Base-by-base conservation (phyloP, 106 monocot genomes). In the Narthecium ossifragum region DNA sequence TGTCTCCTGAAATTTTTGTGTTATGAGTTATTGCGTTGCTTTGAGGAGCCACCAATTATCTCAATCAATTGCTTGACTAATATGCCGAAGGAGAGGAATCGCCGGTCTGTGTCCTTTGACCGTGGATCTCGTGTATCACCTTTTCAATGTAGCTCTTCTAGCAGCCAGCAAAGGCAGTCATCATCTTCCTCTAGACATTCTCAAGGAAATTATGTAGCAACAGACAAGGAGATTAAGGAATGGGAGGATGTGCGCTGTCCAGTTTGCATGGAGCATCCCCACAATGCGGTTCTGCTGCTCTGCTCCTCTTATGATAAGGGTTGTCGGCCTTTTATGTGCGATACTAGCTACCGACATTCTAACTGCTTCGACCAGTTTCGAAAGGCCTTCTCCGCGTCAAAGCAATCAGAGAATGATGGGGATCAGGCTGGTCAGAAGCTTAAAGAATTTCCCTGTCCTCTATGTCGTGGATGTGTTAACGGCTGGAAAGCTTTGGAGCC, bases 241-340 rank as follows among this genome's bases (percentile, higher is more conserved):
- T 96, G 89, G 85, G 90, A 90, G 29, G 86, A 86, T 40, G 80
- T 75, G 10, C 71, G 80, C 0, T 94, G 94, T 38, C 76, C 96
- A 23, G 81, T 96, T 14, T 90, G 90, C 73, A 86, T 90, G 90
- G 96, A 96, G 28, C 83, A 90, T 28, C 96, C 96, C 6, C 96
- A 96, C 78, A 96, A 96, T 61, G 90, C 96, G 0, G 90, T 96
- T 34, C 84, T 96, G 11, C 96, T 96, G 24, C 43, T 57, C 13
- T 96, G 96, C 63, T 45, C 86, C 7, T 96, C 80, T 9, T 51
- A 61, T 11, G 73, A 83, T 25, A 90, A 84, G 46, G 94, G 94
- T 2, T 94, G 94, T 34, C 79, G 74, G 0, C 68, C 94, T 5
- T 94, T 83, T 75, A 90, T 94, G 83, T 94, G 94, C 26, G 83